Evolutionary conservation across 2,329 filamentous ascomycete genomes (phyloP).

Genomic region (Dactylonectria macrodidyma): DNA sequence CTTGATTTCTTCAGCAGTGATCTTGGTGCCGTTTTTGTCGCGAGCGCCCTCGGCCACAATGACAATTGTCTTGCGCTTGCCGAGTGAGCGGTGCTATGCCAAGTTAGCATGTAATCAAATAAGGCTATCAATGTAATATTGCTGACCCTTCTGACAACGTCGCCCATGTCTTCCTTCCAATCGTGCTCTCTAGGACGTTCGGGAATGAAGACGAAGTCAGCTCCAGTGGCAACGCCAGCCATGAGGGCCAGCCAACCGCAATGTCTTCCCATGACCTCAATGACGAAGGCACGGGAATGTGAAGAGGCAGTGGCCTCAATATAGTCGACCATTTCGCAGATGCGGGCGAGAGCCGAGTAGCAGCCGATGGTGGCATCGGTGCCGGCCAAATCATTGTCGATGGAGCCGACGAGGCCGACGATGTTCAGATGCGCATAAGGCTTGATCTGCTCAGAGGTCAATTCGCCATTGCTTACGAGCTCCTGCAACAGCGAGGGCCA

Average conservation of each 20-base stretch:
- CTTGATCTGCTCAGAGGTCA: conserved; percentile 78
- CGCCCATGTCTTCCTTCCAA: conserved; percentile 92
- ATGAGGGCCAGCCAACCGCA: conserved; percentile 98
- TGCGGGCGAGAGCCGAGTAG: conserved; percentile 92
- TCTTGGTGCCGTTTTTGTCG: conserved; percentile 86
- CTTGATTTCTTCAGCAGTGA: conserved; percentile 86
- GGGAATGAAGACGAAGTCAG: conserved; percentile 97
- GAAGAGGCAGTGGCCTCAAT: conserved; percentile 96
- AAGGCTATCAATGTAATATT: background rate
- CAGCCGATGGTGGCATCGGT: conserved; percentile 98
- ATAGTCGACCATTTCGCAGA: conserved; percentile 96
- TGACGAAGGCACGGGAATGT: conserved; percentile 95
- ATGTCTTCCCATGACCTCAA: conserved; percentile 98
- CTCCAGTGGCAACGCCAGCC: conserved; percentile 93
- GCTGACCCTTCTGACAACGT: conserved; percentile 79
- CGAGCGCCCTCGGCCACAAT: conserved; percentile 97
- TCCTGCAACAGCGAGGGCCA: conserved; percentile 92
- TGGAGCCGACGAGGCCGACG: conserved; percentile 94
- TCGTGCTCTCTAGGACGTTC: conserved; percentile 90
- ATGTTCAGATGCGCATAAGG: conserved; percentile 94
- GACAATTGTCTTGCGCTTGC: conserved; percentile 98
- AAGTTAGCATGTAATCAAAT: conserved; percentile 35
- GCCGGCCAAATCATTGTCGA: conserved; percentile 97
- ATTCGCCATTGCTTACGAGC: conserved; percentile 80
- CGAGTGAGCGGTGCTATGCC: conserved; percentile 82